Conservation (phyloP, 2,329 filamentous ascomycete species). For the Acrocalymma vagum region DNA sequence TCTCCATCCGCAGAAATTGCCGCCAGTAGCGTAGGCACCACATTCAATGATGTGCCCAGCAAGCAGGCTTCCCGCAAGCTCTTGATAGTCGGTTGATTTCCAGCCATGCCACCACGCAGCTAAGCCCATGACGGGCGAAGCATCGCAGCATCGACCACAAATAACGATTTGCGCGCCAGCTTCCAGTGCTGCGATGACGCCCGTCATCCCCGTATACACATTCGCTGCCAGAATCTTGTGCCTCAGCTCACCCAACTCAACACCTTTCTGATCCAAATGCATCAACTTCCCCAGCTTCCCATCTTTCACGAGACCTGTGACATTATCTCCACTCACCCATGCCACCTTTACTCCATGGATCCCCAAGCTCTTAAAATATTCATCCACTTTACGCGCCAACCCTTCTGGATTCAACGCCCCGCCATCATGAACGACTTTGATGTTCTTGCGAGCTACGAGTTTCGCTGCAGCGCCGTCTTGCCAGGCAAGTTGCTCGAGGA, state of each 20-base stretch:
- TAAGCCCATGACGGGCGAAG: constrained; percentile 51
- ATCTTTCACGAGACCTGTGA: constrained; percentile 16
- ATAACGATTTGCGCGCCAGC: constrained; percentile 52
- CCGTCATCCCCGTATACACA: constrained; percentile 59
- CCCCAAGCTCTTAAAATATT: constrained; percentile 21
- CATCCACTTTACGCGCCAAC: constrained; percentile 53
- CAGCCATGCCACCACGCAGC: constrained; percentile 30
- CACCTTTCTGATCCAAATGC: constrained; percentile 21
- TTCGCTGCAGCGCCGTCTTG: constrained; percentile 33
- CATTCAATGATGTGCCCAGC: constrained; percentile 53
- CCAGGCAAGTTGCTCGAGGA: constrained; percentile 39
- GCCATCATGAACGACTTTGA: constrained; percentile 64
- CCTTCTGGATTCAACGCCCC: constrained; percentile 62
- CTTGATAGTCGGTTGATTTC: constrained; percentile 23
- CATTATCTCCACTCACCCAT: constrained; percentile 54
- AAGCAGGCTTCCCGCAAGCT: constrained; percentile 46
- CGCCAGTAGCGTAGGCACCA: constrained; percentile 39
- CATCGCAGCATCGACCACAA: constrained; percentile 53
- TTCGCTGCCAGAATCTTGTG: constrained; percentile 48
- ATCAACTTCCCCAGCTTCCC: constrained; percentile 16
- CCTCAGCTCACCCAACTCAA: constrained; percentile 8
- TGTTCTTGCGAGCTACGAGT: constrained; percentile 52
- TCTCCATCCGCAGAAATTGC: constrained; percentile 49
- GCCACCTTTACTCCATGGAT: constrained; percentile 42
- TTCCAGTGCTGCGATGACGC: constrained; percentile 48